Evolutionary conservation across 306 rosid genomes (phyloP).

Genomic region (Malus asiatica): DNA sequence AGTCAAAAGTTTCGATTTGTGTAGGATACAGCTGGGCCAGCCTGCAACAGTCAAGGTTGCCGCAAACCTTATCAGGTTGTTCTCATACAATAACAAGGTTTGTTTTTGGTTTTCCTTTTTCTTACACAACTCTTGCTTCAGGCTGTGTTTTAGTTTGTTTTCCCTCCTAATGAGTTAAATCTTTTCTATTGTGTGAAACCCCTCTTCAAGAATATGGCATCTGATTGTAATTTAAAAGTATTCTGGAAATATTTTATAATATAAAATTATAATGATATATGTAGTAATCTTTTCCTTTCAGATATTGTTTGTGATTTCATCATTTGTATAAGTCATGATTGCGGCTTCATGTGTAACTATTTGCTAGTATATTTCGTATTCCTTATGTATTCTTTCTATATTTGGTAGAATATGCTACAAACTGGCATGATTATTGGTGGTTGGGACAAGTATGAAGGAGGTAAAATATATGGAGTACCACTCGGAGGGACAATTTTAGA

Average conservation of each 20-base stretch:
- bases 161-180: neutral
- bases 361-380: neutral
- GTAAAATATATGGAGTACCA: constrained; percentile 76
- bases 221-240: neutral
- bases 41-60: constrained; percentile 94
- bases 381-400: neutral
- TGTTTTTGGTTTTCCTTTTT: neutral
- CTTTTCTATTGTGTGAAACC: neutral
- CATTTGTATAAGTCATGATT: neutral
- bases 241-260: neutral
- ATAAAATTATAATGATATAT: neutral
- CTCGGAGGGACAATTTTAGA: constrained; percentile 85
- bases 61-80: constrained; percentile 81
- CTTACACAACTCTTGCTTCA: neutral
- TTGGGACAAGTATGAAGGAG: constrained; percentile 92
- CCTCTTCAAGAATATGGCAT: neutral
- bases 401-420: constrained; percentile 61
- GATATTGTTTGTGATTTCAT: neutral
- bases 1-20: neutral
- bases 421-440: constrained; percentile 89
- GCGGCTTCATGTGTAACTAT: neutral
- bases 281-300: neutral
- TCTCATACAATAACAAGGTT: constrained; percentile 84
- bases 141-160: neutral
- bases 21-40: constrained; percentile 81